phyloP scores from a whole-genome alignment of 2,329 filamentous ascomycete genomes.

The Pseudogymnoascus sp. region DNA sequence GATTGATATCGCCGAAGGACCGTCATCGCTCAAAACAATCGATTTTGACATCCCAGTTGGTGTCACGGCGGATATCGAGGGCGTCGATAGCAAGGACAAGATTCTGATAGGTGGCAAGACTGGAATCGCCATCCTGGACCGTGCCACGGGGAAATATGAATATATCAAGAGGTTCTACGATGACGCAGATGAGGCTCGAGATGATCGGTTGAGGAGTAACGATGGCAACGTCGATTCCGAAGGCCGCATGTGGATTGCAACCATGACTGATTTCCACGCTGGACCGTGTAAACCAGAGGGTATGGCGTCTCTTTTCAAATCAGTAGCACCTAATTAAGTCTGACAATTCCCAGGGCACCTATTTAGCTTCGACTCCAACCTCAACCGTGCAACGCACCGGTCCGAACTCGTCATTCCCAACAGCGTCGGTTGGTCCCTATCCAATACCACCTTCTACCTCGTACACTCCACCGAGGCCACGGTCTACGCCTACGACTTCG shows the following conservation, averaged over 20 bases:
- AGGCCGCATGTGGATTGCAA: slow-evolving; percentile 77
- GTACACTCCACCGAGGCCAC: slow-evolving; percentile 67
- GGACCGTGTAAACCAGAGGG: slow-evolving; percentile 31
- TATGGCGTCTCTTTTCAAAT: slow-evolving; percentile 11
- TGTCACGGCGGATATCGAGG: slow-evolving; percentile 72
- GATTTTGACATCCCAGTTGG: slow-evolving; percentile 49
- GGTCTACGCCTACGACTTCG: slow-evolving; percentile 71
- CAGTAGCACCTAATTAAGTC: neutral
- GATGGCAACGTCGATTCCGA: slow-evolving; percentile 75
- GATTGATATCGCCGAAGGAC: slow-evolving; percentile 57
- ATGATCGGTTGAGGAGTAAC: slow-evolving; percentile 60
- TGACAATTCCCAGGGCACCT: slow-evolving; percentile 51
- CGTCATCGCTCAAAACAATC: slow-evolving; percentile 22
- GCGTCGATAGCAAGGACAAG: slow-evolving; percentile 52
- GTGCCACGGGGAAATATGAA: slow-evolving; percentile 47
- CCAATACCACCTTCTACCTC: slow-evolving; percentile 63
- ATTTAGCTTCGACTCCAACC: slow-evolving; percentile 61
- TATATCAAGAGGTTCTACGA: slow-evolving; percentile 45
- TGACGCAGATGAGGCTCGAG: slow-evolving; percentile 33
- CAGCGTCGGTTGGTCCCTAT: slow-evolving; percentile 71
- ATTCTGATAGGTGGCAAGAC: slow-evolving; percentile 75
- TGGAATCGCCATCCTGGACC: slow-evolving; percentile 72
- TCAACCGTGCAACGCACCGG: slow-evolving; percentile 52
- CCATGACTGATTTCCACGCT: slow-evolving; percentile 69
- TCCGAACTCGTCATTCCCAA: slow-evolving; percentile 72